Conservation (phyloP, 73 alveolate species). For the Paramecium primaurelia region DNA sequence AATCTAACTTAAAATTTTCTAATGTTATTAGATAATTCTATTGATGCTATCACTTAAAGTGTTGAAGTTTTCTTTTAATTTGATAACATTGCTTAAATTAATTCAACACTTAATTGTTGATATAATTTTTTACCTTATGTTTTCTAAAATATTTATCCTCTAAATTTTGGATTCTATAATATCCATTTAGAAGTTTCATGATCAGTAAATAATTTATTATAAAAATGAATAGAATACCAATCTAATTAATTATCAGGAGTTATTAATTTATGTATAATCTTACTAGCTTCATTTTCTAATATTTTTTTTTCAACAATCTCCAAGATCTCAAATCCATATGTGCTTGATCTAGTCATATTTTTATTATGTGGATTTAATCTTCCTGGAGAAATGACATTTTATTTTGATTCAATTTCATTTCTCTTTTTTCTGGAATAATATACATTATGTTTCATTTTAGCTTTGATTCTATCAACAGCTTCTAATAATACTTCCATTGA, state of each 20-base stretch:
- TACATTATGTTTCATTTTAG: background rate
- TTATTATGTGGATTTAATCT: background rate
- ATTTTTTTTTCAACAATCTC: background rate
- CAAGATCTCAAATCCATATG: background rate
- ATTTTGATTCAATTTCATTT: background rate
- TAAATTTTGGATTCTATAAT: background rate
- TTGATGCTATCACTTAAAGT: background rate
- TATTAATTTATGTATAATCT: background rate
- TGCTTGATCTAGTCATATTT: background rate
- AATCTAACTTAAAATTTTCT: background rate
- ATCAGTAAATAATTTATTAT: background rate
- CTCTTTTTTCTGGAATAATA: background rate
- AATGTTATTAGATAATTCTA: background rate
- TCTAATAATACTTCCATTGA: background rate
- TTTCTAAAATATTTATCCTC: background rate
- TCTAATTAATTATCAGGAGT: background rate
- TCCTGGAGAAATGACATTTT: background rate
- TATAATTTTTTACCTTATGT: background rate
- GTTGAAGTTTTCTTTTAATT: background rate
- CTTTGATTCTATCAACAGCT: background rate
- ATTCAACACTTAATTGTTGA: background rate
- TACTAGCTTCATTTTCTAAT: slow-evolving; percentile 20
- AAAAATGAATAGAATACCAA: background rate
- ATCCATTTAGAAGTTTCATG: background rate
- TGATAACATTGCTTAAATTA: background rate